These are phyloP conservation scores for Candida patagonica DNA, from an alignment of 805 yeast species.

Conservation along the genomic window DNA sequence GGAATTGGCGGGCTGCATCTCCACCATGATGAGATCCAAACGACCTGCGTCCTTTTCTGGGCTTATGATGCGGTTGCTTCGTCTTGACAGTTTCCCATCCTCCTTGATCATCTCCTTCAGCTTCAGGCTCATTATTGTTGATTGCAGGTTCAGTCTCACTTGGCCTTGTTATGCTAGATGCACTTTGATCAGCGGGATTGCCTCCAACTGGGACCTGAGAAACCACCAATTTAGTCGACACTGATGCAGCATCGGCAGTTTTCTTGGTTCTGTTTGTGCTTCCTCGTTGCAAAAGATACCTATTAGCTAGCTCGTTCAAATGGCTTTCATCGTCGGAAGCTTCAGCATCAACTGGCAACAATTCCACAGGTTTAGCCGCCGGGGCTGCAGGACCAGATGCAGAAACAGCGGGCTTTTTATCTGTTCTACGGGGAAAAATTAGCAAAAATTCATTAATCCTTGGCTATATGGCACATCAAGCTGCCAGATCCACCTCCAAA, in stretches of 20 bases:
- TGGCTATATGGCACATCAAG: too few species aligned
- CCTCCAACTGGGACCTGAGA: neutral
- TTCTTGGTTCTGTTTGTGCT: conserved; percentile 6
- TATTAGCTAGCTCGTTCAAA: neutral
- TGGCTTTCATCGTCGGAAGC: conserved; percentile 1
- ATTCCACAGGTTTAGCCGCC: neutral
- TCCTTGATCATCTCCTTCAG: conserved; percentile 10
- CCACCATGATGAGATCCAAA: conserved; percentile 2
- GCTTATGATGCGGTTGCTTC: conserved; percentile 11
- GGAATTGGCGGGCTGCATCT: too few species aligned
- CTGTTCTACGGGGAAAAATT: neutral
- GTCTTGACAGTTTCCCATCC: conserved; percentile 22
- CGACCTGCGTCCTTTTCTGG: neutral
- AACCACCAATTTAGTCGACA: conserved; percentile 5
- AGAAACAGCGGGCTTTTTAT: neutral
- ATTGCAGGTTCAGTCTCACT: neutral
- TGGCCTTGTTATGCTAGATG: neutral
- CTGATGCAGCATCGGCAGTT: conserved; percentile 5
- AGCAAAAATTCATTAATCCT: neutral
- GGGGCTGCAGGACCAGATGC: neutral
- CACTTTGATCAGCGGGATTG: neutral
- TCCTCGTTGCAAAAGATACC: neutral
- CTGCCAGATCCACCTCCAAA: too few species aligned
- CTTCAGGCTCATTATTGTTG: neutral
- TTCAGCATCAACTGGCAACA: conserved; percentile 1